Evolutionary conservation across 805 yeast genomes (phyloP).

Genomic region (Candida hungchunana): DNA sequence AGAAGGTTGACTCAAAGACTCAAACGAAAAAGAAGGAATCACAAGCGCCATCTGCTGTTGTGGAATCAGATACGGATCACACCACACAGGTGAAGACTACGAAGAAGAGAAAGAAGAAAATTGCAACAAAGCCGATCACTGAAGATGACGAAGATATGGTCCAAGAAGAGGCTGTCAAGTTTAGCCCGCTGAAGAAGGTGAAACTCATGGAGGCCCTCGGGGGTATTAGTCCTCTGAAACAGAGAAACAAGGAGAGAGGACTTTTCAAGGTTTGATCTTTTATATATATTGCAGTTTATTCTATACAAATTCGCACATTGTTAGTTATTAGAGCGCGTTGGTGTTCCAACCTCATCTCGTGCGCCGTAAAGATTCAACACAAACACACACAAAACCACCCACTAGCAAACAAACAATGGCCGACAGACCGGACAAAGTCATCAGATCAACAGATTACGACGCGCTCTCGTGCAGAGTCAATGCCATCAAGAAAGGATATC

Average conservation of each 20-base stretch:
- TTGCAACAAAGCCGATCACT: constrained; percentile 16
- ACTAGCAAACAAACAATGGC: too few species aligned
- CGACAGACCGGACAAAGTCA: constrained; percentile 6
- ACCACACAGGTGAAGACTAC: constrained; percentile 1
- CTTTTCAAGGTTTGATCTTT: constrained; percentile 22
- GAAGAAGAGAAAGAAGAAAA: constrained; percentile 22
- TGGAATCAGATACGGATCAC: not conserved
- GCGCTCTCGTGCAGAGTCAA: constrained; percentile 63
- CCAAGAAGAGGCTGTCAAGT: constrained; percentile 17
- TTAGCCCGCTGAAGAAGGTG: constrained; percentile 23
- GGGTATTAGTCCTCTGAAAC: constrained; percentile 26
- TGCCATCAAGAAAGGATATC: constrained; percentile 46
- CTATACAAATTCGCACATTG: too few species aligned
- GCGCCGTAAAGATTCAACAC: too few species aligned
- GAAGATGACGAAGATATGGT: constrained; percentile 22
- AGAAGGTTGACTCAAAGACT: too few species aligned
- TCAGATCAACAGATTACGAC: constrained; percentile 54
- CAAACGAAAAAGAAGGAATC: constrained; percentile 13
- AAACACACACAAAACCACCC: too few species aligned
- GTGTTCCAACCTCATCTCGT: too few species aligned
- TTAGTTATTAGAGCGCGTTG: too few species aligned
- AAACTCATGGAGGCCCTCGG: constrained; percentile 24
- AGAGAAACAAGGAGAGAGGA: constrained; percentile 24
- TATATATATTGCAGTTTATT: not conserved
- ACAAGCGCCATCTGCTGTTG: not conserved